A percentile compares a stretch with the other conserved stretches of the same genome.
Evolutionary conservation across 495 filamentous ascomycete genomes (phyloP).

Genomic region (Neurospora sp.): DNA sequence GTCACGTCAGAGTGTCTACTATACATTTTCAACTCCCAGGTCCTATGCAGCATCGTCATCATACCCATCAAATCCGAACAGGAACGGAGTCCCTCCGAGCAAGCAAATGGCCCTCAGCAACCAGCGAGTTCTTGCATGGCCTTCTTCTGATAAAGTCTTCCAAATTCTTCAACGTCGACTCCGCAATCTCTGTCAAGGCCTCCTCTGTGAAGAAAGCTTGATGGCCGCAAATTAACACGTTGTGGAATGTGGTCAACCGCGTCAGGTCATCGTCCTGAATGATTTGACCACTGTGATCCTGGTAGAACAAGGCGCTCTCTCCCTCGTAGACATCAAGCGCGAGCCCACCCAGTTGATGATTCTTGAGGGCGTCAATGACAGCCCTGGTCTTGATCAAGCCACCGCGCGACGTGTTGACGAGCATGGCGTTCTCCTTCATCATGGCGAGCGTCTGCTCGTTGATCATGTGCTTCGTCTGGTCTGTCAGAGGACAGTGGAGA

Average conservation of each 20-base stretch:
- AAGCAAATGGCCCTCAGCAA: slow-evolving; percentile 11
- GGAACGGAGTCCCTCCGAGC: slow-evolving; percentile 10
- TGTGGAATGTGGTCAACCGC: slow-evolving; percentile 62
- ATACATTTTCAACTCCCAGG: neutral
- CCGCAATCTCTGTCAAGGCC: slow-evolving; percentile 53
- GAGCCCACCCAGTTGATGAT: slow-evolving; percentile 40
- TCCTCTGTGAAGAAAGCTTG: slow-evolving; percentile 64
- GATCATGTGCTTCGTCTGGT: slow-evolving; percentile 50
- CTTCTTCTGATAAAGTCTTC: slow-evolving; percentile 20
- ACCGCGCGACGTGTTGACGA: slow-evolving; percentile 60
- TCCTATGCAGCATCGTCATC: neutral
- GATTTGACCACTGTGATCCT: slow-evolving; percentile 55
- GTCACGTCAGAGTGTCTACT: neutral
- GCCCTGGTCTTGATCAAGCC: slow-evolving; percentile 49
- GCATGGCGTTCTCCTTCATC: slow-evolving; percentile 51
- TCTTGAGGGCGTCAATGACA: slow-evolving; percentile 52
- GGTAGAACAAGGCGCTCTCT: slow-evolving; percentile 49
- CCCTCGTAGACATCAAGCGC: slow-evolving; percentile 50
- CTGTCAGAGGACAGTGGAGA: slow-evolving; percentile 55
- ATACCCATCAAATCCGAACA: slow-evolving; percentile 13
- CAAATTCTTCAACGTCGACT: slow-evolving; percentile 49
- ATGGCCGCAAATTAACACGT: slow-evolving; percentile 57
- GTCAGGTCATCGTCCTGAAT: slow-evolving; percentile 59
- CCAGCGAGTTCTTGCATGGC: slow-evolving; percentile 30
- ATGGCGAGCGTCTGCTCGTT: slow-evolving; percentile 38